A percentile compares a stretch with the other conserved stretches of the same genome.
These are phyloP conservation scores for Vararia minispora DNA, from an alignment of 768 basidiomycete genomes.

Conservation along the genomic window DNA sequence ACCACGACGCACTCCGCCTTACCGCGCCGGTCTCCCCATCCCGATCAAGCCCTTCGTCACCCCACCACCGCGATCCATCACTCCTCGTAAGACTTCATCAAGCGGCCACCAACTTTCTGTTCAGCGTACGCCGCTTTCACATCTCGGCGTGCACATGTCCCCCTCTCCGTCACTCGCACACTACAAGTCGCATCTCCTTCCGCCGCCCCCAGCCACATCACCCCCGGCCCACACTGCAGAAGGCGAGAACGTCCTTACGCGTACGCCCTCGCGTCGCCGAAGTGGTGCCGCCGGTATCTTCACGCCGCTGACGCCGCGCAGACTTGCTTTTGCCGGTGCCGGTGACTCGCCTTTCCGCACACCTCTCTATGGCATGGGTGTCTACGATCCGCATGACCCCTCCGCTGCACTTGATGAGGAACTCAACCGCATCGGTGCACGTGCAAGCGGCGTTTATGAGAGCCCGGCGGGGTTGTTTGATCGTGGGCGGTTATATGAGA, in stretches of 20 bases:
- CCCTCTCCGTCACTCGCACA: constrained; percentile 54
- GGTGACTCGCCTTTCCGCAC: constrained; percentile 34
- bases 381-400: constrained; percentile 69
- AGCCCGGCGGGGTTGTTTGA: constrained; percentile 65
- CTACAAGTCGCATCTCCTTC: constrained; percentile 60
- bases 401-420: constrained; percentile 62
- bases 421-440: constrained; percentile 32
- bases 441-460: constrained; percentile 25
- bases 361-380: constrained; percentile 29
- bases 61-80: constrained; percentile 29
- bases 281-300: constrained; percentile 11
- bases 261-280: constrained; percentile 37
- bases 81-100: constrained; percentile 22
- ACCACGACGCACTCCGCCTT: constrained; percentile 7
- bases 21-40: background rate
- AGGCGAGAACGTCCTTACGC: constrained; percentile 22
- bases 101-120: constrained; percentile 38
- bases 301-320: constrained; percentile 34
- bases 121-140: constrained; percentile 54
- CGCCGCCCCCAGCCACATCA: constrained; percentile 33
- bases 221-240: constrained; percentile 17
- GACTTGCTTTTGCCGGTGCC: constrained; percentile 24
- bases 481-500: constrained; percentile 53
- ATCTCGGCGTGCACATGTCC: constrained; percentile 60
- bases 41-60: constrained; percentile 14